Base-by-base conservation (phyloP, 1,139 yeast genomes). In the Blastobotrys ciferrii region DNA sequence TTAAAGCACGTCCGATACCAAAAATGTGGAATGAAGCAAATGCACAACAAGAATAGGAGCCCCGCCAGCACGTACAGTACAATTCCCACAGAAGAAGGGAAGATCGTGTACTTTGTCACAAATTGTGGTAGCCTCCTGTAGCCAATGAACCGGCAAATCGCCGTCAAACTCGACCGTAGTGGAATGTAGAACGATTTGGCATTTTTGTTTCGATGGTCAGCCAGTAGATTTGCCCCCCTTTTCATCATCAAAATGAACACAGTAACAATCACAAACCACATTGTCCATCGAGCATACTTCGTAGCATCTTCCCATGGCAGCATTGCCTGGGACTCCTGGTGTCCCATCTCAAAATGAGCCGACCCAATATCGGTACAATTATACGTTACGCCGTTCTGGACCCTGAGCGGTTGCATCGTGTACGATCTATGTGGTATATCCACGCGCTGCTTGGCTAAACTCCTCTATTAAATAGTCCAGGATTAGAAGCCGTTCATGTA, bases 1-100 rank as follows among this genome's bases (percentile, higher is more conserved):
- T 78, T 80, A 4, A 64, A 46, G 60, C 87, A 81, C 0, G 69
- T 77, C 54, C 85, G 65, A 57, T 77, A 77, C 76, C 79, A 80
- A 48, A 72, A 71, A 50, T 76, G 80, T 3, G 85, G 86, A 20
- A 66, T 58, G 46, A 73, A 71, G 23, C 75, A 64, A 58, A 73
- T 75, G 47, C 78, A 72, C 11, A 74, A 59, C 43, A 77, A 55
- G 59, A 76, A 81, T n/a, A 78, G 52, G 2, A 75, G 59, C 1
- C 79, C 68, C 0, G 68, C 69, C 3, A 63, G 49, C 39, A 78
- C 59, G 39, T 76, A 62, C n/a, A 77, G 48, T 1, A 73, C 54
- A 4, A 76, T 67, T 0, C 84, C 84, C 5, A 75, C 57, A 2
- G 83, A 76, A 2, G 72, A 65, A 1, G 86, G 86, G 14, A 80